Percentiles rank a stretch among this genome's conserved stretches.
phyloP scores from a whole-genome alignment of 352 stramenopile species.

The Phytophthora vignae region DNA sequence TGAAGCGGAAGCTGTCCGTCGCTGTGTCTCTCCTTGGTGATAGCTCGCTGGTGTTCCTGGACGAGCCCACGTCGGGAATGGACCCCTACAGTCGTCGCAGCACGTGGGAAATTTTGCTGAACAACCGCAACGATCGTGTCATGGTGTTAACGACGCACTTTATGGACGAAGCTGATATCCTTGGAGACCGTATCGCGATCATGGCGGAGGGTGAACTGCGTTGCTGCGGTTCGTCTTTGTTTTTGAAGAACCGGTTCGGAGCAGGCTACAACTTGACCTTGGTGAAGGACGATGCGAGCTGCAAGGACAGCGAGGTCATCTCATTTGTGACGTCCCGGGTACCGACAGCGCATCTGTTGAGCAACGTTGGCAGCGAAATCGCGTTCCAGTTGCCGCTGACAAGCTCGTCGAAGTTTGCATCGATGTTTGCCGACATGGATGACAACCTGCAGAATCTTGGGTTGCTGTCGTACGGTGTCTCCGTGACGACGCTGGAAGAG shows the following conservation, averaged over 20 bases:
- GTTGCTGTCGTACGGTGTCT: conserved; percentile 65
- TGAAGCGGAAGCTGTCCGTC: conserved; percentile 93
- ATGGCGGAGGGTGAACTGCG: conserved; percentile 85
- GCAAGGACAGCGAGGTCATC: conserved; percentile 43
- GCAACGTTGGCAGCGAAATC: conserved; percentile 79
- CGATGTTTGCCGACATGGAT: conserved; percentile 74
- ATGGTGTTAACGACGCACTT: conserved; percentile 96
- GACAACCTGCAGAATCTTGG: conserved; percentile 43
- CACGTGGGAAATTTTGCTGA: conserved; percentile 88
- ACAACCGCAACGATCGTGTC: conserved; percentile 63
- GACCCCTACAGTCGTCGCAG: conserved; percentile 96
- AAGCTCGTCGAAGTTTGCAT: conserved; percentile 54
- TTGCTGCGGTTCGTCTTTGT: conserved; percentile 80
- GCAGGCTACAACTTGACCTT: conserved; percentile 78
- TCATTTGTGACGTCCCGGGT: conserved; percentile 47
- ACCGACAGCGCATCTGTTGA: conserved; percentile 53
- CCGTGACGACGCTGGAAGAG: conserved; percentile 89
- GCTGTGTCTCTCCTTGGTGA: conserved; percentile 90
- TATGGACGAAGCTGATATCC: conserved; percentile 92
- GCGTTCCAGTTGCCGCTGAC: conserved; percentile 72
- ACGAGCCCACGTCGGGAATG: conserved; percentile 95
- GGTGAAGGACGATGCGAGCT: conserved; percentile 54
- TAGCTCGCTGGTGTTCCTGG: conserved; percentile 86
- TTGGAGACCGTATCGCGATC: conserved; percentile 86
- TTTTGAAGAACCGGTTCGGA: conserved; percentile 81